These are phyloP conservation scores for Tulasnella sp. DNA, from an alignment of 768 basidiomycete genomes.

Conservation along the genomic window DNA sequence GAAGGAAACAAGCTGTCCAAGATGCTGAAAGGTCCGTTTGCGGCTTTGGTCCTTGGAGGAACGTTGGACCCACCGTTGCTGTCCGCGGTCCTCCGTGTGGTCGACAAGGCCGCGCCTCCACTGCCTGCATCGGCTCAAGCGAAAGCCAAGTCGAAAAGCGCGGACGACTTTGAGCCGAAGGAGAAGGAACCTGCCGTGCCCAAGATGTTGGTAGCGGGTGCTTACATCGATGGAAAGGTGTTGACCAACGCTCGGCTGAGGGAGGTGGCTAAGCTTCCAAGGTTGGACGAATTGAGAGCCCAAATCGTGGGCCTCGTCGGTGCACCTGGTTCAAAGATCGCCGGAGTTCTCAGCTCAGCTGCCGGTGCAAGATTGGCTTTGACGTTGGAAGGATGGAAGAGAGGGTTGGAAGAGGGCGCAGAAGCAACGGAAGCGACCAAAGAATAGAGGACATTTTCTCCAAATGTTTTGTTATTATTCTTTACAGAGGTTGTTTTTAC, in stretches of 20 bases:
- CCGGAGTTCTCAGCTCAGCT: slow-evolving; percentile 7
- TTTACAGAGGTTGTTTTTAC: neutral
- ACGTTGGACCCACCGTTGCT: slow-evolving; percentile 15
- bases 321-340: slow-evolving; percentile 1
- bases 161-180: slow-evolving; percentile 11
- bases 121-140: neutral
- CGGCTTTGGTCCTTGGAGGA: slow-evolving; percentile 7
- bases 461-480: neutral
- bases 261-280: slow-evolving; percentile 11
- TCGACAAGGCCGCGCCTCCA: slow-evolving; percentile 10
- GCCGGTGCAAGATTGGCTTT: slow-evolving; percentile 1
- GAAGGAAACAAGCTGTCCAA: slow-evolving; percentile 8
- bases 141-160: neutral
- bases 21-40: slow-evolving; percentile 14
- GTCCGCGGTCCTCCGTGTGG: neutral
- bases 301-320: slow-evolving; percentile 15
- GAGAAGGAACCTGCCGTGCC: slow-evolving; percentile 6
- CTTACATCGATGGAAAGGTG: slow-evolving; percentile 18
- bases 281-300: slow-evolving; percentile 8
- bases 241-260: neutral
- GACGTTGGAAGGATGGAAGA: slow-evolving; percentile 17
- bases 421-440: neutral
- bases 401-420: neutral
- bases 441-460: neutral
- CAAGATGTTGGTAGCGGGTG: slow-evolving; percentile 1